Evolutionary conservation across 139 green algal species (phyloP).

Genomic region (Edaphochlamys debaryana): DNA sequence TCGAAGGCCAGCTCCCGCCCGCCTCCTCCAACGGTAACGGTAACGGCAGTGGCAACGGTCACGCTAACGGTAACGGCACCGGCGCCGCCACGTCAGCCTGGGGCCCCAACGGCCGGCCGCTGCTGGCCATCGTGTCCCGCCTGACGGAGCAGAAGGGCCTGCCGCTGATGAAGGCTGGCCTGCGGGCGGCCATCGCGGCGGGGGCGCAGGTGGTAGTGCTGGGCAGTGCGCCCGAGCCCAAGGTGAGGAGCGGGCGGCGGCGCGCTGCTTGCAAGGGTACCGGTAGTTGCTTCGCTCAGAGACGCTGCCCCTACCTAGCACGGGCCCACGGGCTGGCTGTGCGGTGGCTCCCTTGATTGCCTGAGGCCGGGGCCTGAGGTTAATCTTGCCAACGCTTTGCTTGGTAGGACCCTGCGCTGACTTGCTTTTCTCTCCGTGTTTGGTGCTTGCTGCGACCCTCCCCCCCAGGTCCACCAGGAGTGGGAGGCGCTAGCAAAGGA

Average conservation of each 20-base stretch:
- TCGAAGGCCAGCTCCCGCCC: conserved; percentile 5
- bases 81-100: neutral
- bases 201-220: conserved; percentile 58
- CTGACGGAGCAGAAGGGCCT: conserved; percentile 95
- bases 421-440: no score
- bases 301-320: no score
- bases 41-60: no score
- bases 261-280: no score
- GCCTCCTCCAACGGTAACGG: neutral
- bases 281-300: no score
- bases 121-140: conserved; percentile 86
- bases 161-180: conserved; percentile 84
- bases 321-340: no score
- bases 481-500: conserved; percentile 38
- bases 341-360: no score
- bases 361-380: no score
- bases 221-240: conserved; percentile 49
- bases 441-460: conserved; percentile 27
- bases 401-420: no score
- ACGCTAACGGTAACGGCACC: neutral
- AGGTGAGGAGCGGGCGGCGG: no score
- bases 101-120: conserved; percentile 61
- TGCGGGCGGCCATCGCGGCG: conserved; percentile 34
- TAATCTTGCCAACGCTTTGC: no score
- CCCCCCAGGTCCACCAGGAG: conserved; percentile 10